Evolutionary conservation across 2,329 filamentous ascomycete species (phyloP).

Genomic region (Diplodia mutila): DNA sequence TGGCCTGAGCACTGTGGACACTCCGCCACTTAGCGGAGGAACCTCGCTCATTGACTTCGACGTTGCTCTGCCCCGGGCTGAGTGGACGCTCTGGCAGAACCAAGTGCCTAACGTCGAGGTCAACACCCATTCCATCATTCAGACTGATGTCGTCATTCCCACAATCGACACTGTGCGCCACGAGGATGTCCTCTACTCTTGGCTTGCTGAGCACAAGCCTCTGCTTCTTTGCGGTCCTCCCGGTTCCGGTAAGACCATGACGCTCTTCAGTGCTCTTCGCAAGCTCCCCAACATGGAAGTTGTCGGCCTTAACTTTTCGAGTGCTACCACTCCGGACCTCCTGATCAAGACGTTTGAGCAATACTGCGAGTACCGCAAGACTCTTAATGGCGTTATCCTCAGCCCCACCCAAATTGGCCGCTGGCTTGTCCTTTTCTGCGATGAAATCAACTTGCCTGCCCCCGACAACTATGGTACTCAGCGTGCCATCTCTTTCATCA

Average conservation of each 20-base stretch:
- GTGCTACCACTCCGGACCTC: constrained; percentile 94
- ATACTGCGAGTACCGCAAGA: constrained; percentile 99
- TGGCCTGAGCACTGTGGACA: constrained; percentile 81
- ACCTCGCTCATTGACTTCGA: constrained; percentile 96
- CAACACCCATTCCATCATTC: constrained; percentile 96
- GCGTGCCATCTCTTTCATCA: constrained; percentile 93
- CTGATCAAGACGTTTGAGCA: constrained; percentile 99
- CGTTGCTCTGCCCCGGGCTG: constrained; percentile 79
- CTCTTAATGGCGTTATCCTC: constrained; percentile 90
- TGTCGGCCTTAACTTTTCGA: constrained; percentile 98
- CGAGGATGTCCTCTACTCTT: constrained; percentile 98
- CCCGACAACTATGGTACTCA: constrained; percentile 98
- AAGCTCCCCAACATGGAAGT: constrained; percentile 99
- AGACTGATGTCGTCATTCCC: constrained; percentile 98
- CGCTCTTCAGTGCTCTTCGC: constrained; percentile 92
- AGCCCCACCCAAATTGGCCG: constrained; percentile 95
- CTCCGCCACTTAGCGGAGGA: constrained; percentile 75
- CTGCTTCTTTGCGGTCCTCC: constrained; percentile 94
- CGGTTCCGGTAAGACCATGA: constrained; percentile 99
- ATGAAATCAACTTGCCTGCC: constrained; percentile 98
- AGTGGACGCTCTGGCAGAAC: constrained; percentile 93
- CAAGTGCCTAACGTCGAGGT: constrained; percentile 94
- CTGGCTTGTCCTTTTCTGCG: constrained; percentile 98
- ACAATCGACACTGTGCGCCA: constrained; percentile 97
- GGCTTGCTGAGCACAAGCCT: constrained; percentile 98